These are phyloP conservation scores for Lachnellula hyalina DNA, from an alignment of 2,329 filamentous ascomycete species.

Conservation along the genomic window DNA sequence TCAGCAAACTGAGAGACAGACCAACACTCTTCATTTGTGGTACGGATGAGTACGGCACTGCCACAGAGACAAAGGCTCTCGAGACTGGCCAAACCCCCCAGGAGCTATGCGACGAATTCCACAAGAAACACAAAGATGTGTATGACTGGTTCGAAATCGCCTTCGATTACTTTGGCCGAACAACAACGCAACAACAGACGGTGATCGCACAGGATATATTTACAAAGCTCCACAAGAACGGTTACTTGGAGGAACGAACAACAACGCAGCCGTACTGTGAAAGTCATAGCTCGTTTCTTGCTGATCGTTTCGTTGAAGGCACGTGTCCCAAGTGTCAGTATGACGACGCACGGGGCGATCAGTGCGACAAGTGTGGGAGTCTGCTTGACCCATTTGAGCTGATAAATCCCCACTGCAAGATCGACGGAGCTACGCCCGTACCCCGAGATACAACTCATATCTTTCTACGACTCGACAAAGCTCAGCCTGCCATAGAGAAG, in stretches of 20 bases:
- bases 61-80: slow-evolving; percentile 91
- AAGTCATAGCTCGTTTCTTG: slow-evolving; percentile 68
- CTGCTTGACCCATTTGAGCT: slow-evolving; percentile 56
- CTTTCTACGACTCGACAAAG: slow-evolving; percentile 78
- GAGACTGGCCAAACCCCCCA: slow-evolving; percentile 79
- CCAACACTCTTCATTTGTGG: slow-evolving; percentile 84
- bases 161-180: slow-evolving; percentile 93
- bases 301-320: slow-evolving; percentile 82
- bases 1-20: slow-evolving; percentile 72
- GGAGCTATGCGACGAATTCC: slow-evolving; percentile 88
- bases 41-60: slow-evolving; percentile 91
- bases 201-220: slow-evolving; percentile 93
- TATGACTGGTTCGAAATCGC: slow-evolving; percentile 96
- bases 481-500: slow-evolving; percentile 69
- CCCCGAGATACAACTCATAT: slow-evolving; percentile 82
- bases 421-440: slow-evolving; percentile 78
- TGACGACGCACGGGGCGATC: slow-evolving; percentile 65
- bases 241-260: slow-evolving; percentile 78
- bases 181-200: slow-evolving; percentile 82
- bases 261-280: slow-evolving; percentile 91
- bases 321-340: slow-evolving; percentile 71
- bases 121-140: slow-evolving; percentile 80
- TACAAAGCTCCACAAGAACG: slow-evolving; percentile 78
- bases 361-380: slow-evolving; percentile 68
- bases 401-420: slow-evolving; percentile 84